Evolutionary conservation across 257 asterid genomes (phyloP).

Genomic region (Cynanchum wilfordii): DNA sequence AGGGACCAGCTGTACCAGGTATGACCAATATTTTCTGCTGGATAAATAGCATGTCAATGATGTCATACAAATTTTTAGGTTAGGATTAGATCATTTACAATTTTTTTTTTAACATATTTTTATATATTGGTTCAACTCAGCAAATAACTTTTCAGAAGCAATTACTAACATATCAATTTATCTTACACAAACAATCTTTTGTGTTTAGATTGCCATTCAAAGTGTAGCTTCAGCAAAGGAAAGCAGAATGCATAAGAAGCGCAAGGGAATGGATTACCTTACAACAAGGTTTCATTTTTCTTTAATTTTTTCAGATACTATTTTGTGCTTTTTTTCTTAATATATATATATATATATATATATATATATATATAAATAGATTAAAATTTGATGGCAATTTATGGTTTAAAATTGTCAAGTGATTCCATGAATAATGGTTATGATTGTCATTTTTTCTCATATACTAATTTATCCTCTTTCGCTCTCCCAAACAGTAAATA

Average conservation of each 20-base stretch:
- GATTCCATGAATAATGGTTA: background rate
- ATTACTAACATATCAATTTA: background rate
- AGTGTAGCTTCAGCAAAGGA: slow-evolving; percentile 89
- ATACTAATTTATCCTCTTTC: slow-evolving; percentile 10
- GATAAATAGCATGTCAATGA: slow-evolving; percentile 10
- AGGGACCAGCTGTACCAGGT: slow-evolving; percentile 97
- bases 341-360: too few relatives aligned
- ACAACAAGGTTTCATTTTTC: slow-evolving; percentile 46
- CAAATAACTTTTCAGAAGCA: background rate
- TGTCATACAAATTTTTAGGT: background rate
- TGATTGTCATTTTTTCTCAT: slow-evolving; percentile 3
- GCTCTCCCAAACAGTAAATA: slow-evolving; percentile 49
- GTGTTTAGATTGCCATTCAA: slow-evolving; percentile 71
- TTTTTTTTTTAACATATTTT: too few relatives aligned
- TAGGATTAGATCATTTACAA: background rate
- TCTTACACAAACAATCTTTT: slow-evolving; percentile 8
- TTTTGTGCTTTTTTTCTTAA: background rate
- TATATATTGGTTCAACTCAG: background rate
- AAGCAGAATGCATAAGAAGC: slow-evolving; percentile 79
- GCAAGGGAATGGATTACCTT: slow-evolving; percentile 61
- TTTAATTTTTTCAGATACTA: slow-evolving; percentile 5
- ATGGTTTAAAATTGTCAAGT: too few relatives aligned
- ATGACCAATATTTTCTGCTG: slow-evolving; percentile 19
- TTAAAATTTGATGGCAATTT: too few relatives aligned
- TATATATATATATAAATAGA: too few relatives aligned